phyloP scores from a whole-genome alignment of 1,284 basidiomycete species.

The Ganoderma multipileum region DNA sequence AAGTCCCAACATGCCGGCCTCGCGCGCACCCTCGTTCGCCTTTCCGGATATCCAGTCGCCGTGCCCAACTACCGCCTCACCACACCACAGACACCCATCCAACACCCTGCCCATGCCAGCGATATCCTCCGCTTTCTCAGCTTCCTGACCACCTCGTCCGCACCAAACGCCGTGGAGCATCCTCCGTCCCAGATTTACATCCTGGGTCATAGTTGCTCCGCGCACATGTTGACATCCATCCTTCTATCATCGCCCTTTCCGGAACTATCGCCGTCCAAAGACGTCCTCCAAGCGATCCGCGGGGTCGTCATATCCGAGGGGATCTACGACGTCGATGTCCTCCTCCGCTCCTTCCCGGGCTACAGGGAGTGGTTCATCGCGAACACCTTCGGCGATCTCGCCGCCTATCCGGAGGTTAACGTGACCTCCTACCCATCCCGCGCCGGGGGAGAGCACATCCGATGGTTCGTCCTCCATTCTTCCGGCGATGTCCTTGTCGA shows the following conservation, averaged over 20 bases:
- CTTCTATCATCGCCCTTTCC: slow-evolving; percentile 57
- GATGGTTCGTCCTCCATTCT: slow-evolving; percentile 79
- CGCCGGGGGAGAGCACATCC: slow-evolving; percentile 45
- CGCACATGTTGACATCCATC: slow-evolving; percentile 79
- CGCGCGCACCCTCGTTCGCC: slow-evolving; percentile 56
- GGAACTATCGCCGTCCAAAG: slow-evolving; percentile 52
- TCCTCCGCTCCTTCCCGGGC: slow-evolving; percentile 64
- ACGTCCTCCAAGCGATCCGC: slow-evolving; percentile 55
- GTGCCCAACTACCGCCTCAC: slow-evolving; percentile 82
- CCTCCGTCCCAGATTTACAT: slow-evolving; percentile 58
- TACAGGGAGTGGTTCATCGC: slow-evolving; percentile 74
- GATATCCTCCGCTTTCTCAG: slow-evolving; percentile 68
- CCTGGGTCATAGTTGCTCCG: slow-evolving; percentile 80
- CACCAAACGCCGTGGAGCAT: slow-evolving; percentile 40
- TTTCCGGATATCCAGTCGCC: slow-evolving; percentile 63
- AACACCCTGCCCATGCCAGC: slow-evolving; percentile 73
- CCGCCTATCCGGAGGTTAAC: slow-evolving; percentile 58
- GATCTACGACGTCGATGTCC: slow-evolving; percentile 73
- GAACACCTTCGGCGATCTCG: slow-evolving; percentile 58
- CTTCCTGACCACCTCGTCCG: slow-evolving; percentile 56
- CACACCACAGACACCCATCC: slow-evolving; percentile 47
- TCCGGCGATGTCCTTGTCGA: slow-evolving; percentile 74
- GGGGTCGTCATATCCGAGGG: slow-evolving; percentile 74
- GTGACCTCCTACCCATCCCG: slow-evolving; percentile 49
- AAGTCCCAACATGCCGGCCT: slow-evolving; percentile 64